Percentiles rank a stretch among this genome's conserved stretches.
Evolutionary conservation across 1,284 basidiomycete genomes (phyloP).

Genomic region (Cryptococcus sp.): DNA sequence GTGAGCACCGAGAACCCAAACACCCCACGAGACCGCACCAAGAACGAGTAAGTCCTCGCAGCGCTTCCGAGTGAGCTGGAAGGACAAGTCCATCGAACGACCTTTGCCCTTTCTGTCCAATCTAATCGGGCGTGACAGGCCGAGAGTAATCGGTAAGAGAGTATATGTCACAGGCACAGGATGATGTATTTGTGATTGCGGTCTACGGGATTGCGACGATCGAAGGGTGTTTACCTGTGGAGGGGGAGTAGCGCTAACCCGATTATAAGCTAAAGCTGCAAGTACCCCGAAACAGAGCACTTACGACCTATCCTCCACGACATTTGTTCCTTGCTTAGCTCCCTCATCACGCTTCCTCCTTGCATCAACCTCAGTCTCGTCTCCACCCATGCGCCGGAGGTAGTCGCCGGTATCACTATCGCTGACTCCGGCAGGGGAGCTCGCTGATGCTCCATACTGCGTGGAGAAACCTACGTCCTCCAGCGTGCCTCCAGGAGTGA

Average conservation of each 20-base stretch:
- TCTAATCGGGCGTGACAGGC: not conserved
- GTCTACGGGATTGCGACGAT: not conserved
- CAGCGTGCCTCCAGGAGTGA: not conserved
- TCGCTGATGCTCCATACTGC: slow-evolving; percentile 36
- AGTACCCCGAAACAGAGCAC: not conserved
- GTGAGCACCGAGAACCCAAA: slow-evolving; percentile 30
- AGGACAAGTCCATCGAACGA: slow-evolving; percentile 1
- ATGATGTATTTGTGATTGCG: slow-evolving; percentile 10
- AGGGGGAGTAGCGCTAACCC: not conserved
- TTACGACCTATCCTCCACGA: slow-evolving; percentile 1
- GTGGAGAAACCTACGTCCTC: slow-evolving; percentile 21
- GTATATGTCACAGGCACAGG: slow-evolving; percentile 22
- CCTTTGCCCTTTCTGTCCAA: slow-evolving; percentile 17
- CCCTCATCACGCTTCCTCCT: slow-evolving; percentile 3
- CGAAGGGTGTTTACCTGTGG: not conserved
- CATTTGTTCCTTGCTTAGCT: slow-evolving; percentile 11
- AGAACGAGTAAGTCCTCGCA: slow-evolving; percentile 45
- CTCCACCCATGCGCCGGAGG: slow-evolving; percentile 21
- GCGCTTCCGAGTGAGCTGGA: slow-evolving; percentile 34
- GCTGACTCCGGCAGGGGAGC: slow-evolving; percentile 28
- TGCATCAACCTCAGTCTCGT: slow-evolving; percentile 19
- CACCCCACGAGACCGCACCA: slow-evolving; percentile 33
- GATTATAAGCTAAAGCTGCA: no score
- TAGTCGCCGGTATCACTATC: slow-evolving; percentile 30
- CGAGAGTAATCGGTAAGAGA: slow-evolving; percentile 26